These are phyloP conservation scores for Macrocystidia cucumis DNA, from an alignment of 1,284 basidiomycete genomes.

Conservation along the genomic window DNA sequence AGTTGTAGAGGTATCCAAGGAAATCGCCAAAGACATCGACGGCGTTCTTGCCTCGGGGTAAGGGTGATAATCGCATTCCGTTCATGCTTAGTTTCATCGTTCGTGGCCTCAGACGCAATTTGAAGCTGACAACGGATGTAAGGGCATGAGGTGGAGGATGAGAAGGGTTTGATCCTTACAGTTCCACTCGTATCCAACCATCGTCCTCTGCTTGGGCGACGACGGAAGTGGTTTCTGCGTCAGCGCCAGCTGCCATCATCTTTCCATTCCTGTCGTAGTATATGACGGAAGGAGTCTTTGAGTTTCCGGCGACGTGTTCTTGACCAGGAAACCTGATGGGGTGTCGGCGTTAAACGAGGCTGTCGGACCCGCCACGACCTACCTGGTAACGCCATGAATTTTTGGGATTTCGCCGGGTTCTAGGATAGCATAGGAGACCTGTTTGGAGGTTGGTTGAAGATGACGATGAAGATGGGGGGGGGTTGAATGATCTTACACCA, in stretches of 20 bases:
- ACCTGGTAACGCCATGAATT: constrained; percentile 66
- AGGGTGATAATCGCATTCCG: constrained; percentile 61
- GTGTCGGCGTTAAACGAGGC: constrained; percentile 7
- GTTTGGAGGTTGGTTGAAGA: constrained; percentile 6
- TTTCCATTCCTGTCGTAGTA: constrained; percentile 59
- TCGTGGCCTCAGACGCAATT: constrained; percentile 65
- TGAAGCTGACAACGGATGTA: constrained; percentile 46
- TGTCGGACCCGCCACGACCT: background rate
- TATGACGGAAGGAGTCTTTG: constrained; percentile 71
- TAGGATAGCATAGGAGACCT: constrained; percentile 69
- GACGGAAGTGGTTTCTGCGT: constrained; percentile 56
- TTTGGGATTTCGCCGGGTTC: constrained; percentile 68
- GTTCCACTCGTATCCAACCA: constrained; percentile 63
- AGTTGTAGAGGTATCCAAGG: constrained; percentile 62
- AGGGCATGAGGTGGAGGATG: constrained; percentile 3
- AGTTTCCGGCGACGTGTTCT: constrained; percentile 76
- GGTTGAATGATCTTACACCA: constrained; percentile 32
- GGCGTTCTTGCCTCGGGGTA: constrained; percentile 58
- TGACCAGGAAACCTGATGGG: constrained; percentile 63
- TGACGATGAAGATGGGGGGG: constrained; percentile 6
- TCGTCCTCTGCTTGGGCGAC: constrained; percentile 64
- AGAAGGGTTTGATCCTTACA: constrained; percentile 34
- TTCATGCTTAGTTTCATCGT: constrained; percentile 75
- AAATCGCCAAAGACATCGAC: constrained; percentile 75
- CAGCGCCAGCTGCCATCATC: constrained; percentile 66